Percentiles rank a stretch among this genome's conserved stretches.
Conservation (phyloP, 176 grass and related monocot genomes). For the Oryza meridionalis region DNA sequence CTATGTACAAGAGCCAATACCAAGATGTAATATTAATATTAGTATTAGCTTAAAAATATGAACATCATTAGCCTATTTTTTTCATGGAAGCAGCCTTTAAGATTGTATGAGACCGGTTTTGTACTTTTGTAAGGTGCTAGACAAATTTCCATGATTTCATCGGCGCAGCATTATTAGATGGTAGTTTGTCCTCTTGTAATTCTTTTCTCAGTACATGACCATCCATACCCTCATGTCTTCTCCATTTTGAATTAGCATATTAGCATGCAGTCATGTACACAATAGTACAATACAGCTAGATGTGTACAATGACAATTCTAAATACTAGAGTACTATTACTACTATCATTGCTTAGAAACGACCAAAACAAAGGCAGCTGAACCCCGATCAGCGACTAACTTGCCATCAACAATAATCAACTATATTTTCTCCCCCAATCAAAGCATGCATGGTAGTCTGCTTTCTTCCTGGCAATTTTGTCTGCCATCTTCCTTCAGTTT, state of each 20-base stretch:
- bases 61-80: neutral
- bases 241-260: neutral
- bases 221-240: neutral
- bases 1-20: neutral
- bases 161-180: neutral
- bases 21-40: neutral
- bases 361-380: neutral
- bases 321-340: neutral
- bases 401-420: conserved; percentile 22
- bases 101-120: conserved; percentile 9
- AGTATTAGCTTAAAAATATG: neutral
- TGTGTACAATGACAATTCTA: neutral
- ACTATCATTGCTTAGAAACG: conserved; percentile 12
- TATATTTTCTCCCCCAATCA: neutral
- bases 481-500: neutral
- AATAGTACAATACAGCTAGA: neutral
- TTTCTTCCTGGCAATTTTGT: neutral
- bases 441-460: neutral
- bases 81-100: neutral
- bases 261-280: neutral
- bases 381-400: neutral
- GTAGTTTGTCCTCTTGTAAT: neutral
- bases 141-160: neutral
- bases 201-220: neutral
- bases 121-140: neutral